These are phyloP conservation scores for Alternaria infectoria DNA, from an alignment of 2,329 filamentous ascomycete species.

Conservation along the genomic window DNA sequence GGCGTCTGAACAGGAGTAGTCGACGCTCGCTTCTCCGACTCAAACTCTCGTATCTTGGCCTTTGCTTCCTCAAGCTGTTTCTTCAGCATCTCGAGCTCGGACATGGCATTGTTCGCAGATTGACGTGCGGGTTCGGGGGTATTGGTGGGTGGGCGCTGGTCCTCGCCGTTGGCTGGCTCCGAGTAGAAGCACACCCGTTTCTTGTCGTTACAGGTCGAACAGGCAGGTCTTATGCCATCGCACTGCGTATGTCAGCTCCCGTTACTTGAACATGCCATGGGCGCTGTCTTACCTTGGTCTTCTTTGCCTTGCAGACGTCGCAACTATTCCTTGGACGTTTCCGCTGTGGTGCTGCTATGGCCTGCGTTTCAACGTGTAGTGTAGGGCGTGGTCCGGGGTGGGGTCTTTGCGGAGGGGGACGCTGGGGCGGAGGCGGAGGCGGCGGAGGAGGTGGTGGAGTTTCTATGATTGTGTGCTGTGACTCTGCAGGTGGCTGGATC, in stretches of 20 bases:
- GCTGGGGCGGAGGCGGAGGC: conserved; percentile 12
- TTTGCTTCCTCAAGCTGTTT: conserved; percentile 46
- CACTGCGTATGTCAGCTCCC: conserved; percentile 35
- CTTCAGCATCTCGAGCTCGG: conserved; percentile 45
- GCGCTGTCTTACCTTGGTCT: conserved; percentile 40
- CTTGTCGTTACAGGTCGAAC: conserved; percentile 44
- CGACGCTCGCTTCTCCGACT: conserved; percentile 40
- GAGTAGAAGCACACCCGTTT: conserved; percentile 45
- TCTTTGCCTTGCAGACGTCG: conserved; percentile 46
- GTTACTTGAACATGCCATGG: neutral
- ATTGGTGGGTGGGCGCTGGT: conserved; percentile 22
- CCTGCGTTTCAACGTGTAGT: conserved; percentile 11
- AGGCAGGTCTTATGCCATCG: conserved; percentile 43
- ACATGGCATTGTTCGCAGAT: conserved; percentile 27
- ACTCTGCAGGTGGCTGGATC: conserved; percentile 32
- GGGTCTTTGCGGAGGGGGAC: conserved; percentile 4
- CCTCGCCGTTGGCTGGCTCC: conserved; percentile 22
- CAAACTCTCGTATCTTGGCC: conserved; percentile 42
- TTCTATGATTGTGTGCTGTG: conserved; percentile 17
- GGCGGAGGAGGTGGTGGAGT: conserved; percentile 18
- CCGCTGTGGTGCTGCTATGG: conserved; percentile 16
- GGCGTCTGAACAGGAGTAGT: conserved; percentile 35
- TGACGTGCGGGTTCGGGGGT: conserved; percentile 22
- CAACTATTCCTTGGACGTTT: conserved; percentile 42
- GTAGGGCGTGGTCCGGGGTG: neutral